Percentiles rank a stretch among this genome's conserved stretches.
Evolutionary conservation across 768 basidiomycete species (phyloP).

Genomic region (Neoboletus brunneissimus): DNA sequence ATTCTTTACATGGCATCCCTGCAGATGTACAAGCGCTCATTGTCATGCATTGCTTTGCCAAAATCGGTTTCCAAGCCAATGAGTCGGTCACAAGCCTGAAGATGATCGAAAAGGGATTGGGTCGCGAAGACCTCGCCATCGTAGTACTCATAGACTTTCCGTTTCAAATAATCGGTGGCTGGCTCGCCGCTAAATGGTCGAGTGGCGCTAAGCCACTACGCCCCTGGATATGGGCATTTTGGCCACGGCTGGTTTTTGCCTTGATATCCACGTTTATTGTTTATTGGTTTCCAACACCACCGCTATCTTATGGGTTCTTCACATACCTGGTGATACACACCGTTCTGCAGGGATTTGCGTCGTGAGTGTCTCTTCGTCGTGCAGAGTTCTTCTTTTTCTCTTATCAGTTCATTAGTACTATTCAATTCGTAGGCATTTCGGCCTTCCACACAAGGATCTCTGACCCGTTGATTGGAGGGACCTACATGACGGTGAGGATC

Average conservation of each 20-base stretch:
- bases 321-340: slow-evolving; percentile 76
- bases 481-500: slow-evolving; percentile 91
- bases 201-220: slow-evolving; percentile 73
- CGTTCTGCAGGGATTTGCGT: slow-evolving; percentile 77
- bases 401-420: slow-evolving; percentile 55
- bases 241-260: slow-evolving; percentile 78
- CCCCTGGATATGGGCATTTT: slow-evolving; percentile 90
- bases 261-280: slow-evolving; percentile 74
- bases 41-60: slow-evolving; percentile 83
- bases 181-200: slow-evolving; percentile 91
- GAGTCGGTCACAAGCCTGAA: slow-evolving; percentile 90
- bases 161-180: slow-evolving; percentile 93
- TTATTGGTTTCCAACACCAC: slow-evolving; percentile 77
- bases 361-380: slow-evolving; percentile 49
- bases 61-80: slow-evolving; percentile 92
- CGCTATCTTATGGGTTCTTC: slow-evolving; percentile 76
- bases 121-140: slow-evolving; percentile 92
- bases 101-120: slow-evolving; percentile 94
- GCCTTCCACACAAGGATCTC: slow-evolving; percentile 97
- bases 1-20: not conserved
- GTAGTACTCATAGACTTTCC: slow-evolving; percentile 97
- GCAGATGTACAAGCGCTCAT: slow-evolving; percentile 89
- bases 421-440: slow-evolving; percentile 99
- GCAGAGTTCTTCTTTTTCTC: not conserved
- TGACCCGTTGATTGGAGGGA: slow-evolving; percentile 95